These are phyloP conservation scores for Trichoderma erinaceum DNA, from an alignment of 495 filamentous ascomycete genomes.

Conservation along the genomic window DNA sequence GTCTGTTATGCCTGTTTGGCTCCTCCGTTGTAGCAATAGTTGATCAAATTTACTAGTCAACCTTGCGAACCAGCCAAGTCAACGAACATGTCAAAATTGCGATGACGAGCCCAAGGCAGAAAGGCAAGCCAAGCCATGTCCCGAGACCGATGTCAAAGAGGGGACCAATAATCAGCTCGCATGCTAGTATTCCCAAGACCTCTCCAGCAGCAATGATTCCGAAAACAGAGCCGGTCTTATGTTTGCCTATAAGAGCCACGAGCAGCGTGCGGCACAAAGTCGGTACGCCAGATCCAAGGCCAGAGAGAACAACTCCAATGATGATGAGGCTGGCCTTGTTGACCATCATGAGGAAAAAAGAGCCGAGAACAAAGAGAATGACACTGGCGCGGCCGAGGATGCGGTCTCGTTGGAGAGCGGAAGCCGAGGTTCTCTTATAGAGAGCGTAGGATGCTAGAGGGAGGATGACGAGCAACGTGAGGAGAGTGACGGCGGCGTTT, in stretches of 20 bases:
- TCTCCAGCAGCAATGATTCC: background rate
- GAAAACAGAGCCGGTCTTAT: background rate
- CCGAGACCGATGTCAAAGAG: background rate
- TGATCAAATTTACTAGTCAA: background rate
- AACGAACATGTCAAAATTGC: background rate
- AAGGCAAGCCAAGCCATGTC: background rate
- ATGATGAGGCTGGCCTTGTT: background rate
- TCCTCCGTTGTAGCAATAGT: no score
- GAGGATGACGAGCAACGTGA: background rate
- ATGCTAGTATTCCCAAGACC: background rate
- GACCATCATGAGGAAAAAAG: background rate
- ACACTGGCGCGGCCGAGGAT: background rate
- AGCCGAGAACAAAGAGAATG: slow-evolving; percentile 5
- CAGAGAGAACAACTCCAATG: background rate
- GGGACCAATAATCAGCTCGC: background rate
- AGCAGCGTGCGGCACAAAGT: slow-evolving; percentile 5
- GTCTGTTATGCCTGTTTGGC: background rate
- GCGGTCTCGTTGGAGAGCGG: background rate
- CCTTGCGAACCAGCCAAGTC: background rate
- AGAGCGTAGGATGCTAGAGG: background rate
- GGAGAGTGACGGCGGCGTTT: slow-evolving; percentile 5
- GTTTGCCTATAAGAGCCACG: background rate
- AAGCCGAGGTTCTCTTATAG: background rate
- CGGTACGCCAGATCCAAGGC: background rate
- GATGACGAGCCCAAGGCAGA: background rate